Conservation (phyloP, 352 stramenopile species). For the Phytophthora fragariae region DNA sequence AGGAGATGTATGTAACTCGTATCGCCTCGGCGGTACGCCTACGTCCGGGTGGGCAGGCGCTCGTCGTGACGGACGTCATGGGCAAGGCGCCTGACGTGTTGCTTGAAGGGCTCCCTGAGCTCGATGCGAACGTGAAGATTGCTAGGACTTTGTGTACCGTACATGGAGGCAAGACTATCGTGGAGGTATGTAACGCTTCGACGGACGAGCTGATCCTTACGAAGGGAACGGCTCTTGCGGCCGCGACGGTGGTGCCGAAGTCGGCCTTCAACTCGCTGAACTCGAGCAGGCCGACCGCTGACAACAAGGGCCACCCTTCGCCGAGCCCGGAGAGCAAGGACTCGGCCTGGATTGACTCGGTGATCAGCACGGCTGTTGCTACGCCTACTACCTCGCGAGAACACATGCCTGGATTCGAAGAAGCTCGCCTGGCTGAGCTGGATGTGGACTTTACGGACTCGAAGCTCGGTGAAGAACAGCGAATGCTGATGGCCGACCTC, state of each 20-base stretch:
- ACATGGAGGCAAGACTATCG: neutral
- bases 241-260: neutral
- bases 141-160: slow-evolving; percentile 3
- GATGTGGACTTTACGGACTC: neutral
- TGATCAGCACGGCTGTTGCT: neutral
- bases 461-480: neutral
- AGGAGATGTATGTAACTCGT: neutral
- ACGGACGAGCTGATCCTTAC: neutral
- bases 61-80: neutral
- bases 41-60: neutral
- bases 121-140: neutral
- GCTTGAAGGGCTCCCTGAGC: neutral
- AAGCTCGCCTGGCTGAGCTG: no score
- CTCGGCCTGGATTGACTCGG: neutral
- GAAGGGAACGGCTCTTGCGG: neutral
- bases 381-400: neutral
- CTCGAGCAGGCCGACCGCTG: neutral
- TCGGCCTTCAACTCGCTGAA: neutral
- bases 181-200: neutral
- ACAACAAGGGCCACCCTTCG: neutral
- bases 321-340: no score
- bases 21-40: neutral
- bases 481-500: neutral
- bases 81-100: neutral
- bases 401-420: neutral